Evolutionary conservation across 208 protist genomes (phyloP).

Genomic region (Crithidia sp.): DNA sequence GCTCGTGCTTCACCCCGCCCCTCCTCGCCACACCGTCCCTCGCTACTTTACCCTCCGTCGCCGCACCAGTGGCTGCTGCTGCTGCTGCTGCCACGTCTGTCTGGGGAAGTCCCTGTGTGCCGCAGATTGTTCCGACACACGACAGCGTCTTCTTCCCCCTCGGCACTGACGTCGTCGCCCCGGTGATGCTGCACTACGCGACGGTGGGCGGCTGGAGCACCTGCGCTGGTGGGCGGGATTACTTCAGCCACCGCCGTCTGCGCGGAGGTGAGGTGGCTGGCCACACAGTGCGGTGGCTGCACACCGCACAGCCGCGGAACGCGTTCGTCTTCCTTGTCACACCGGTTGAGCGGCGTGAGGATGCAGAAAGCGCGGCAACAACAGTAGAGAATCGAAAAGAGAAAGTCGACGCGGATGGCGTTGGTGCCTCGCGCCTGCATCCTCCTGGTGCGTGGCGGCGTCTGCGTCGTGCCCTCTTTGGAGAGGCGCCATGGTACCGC

Average conservation of each 20-base stretch:
- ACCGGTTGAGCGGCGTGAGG: slow-evolving; percentile 40
- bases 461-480: slow-evolving; percentile 20
- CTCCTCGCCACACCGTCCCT: too few species aligned
- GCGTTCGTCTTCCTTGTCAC: slow-evolving; percentile 75
- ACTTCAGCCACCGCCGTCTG: slow-evolving; percentile 69
- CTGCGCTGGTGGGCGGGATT: slow-evolving; percentile 60
- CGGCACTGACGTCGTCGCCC: slow-evolving; percentile 50
- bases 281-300: slow-evolving; percentile 72
- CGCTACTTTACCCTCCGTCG: too few species aligned
- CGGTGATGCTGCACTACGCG: slow-evolving; percentile 73
- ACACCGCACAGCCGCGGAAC: slow-evolving; percentile 59
- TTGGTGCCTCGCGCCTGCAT: too few species aligned
- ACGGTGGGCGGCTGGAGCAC: slow-evolving; percentile 66
- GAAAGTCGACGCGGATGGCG: too few species aligned
- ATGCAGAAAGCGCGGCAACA: background rate
- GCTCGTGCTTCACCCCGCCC: too few species aligned
- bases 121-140: slow-evolving; percentile 33
- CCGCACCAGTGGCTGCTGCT: background rate
- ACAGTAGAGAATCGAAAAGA: background rate
- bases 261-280: slow-evolving; percentile 60
- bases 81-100: background rate
- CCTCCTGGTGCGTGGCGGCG: background rate
- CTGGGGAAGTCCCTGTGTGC: slow-evolving; percentile 9
- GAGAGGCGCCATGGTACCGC: slow-evolving; percentile 32
- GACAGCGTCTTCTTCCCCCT: slow-evolving; percentile 72